Evolutionary conservation across 2,329 filamentous ascomycete genomes (phyloP), one percentile per base, ranked within the genome.

Genomic region (Aspergillus jensenii): DNA sequence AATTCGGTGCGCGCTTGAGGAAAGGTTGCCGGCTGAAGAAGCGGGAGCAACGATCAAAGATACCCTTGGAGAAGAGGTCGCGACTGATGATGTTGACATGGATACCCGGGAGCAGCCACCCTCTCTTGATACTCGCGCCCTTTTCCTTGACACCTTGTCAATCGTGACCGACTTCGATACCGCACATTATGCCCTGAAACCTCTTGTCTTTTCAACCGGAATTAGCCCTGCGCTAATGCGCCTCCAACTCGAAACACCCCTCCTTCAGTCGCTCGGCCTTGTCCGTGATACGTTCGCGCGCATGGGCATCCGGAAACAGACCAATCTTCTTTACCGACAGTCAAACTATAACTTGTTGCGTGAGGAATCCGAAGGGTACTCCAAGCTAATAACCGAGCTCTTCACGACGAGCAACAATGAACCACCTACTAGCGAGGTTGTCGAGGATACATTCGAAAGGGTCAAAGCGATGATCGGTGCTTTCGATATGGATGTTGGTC

Each of bases 311-410:
- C 88, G 93, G 55, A 92, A 96, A 69, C 90, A 93, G 49, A 99
- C 95, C 7, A 96, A 97, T 67, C 82, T 95, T 4, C 83, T 99
- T 0, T 99, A 99, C 74, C 89, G 93, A 59, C 95, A 98, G 75
- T 91, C 93, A 14, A 98, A 96, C 74, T 98, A 96, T 80, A 99
- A 99, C 68, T 79, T 99, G 7, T 80, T 99, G 19, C 88, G 95
- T 45, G 95, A 99, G 77, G 95, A 99, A 75, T 91, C 91, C 0
- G 95, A 99, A 76, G 95, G 96, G 41, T 99, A 96, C 71, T 93
- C 95, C 0, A 99, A 99, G 74, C 85, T 99, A 47, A 87, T 96
- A 59, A 97, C 93, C 0, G 95, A 99, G 73, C 87, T 98, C 33
- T 99, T 97, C 75, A 93, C 91, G 7, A 96, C 90, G 0, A 91